Base-by-base conservation (phyloP, 2,329 filamentous ascomycete species). In the Fusarium xyrophilum region DNA sequence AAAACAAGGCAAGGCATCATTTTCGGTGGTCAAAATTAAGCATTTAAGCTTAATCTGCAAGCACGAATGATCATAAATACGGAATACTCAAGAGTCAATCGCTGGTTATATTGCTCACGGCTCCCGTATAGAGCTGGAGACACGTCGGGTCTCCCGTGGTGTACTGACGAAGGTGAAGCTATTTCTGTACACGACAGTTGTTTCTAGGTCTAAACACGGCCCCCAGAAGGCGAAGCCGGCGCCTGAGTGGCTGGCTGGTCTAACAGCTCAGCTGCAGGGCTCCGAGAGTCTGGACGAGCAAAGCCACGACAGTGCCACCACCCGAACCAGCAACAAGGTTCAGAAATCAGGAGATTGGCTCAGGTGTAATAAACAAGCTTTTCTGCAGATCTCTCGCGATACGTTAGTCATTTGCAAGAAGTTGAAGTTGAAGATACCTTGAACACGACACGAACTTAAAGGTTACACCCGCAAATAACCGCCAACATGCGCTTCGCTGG, bases 261-360 rank as follows among this genome's bases (percentile, higher is more conserved):
- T 63, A 60, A 47, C 25, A 42, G 28, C 27, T 17, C 35, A 56
- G 53, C 39, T 21, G 23, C 55, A 62, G 47, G 51, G 38, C 47
- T 38, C 43, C 23, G 23, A 55, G 30, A 52, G 66, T 46, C 66
- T 67, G 46, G 66, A 59, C 52, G 57, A 48, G 55, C 60, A 54
- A 48, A 65, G 66, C 57, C 63, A 67, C 66, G 51, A 35, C 65
- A 67, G 33, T 63, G 58, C 58, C 63, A 51, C 63, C 52, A 67
- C 57, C 54, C 48, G 50, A 38, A 47, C 23, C 32, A 19, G 40
- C 38, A 30, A 13, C 53, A 59, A 44, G 56, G 59, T 33, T 47
- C 17, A 42, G 13, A 48, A 23, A n/a, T 19, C 17, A 36, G 62
- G 50, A 69, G 66, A 56, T 59, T 46, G 36, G 66, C 25, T 30